phyloP scores from a whole-genome alignment of 1,284 basidiomycete genomes.

The Papiliotrema nemorosa region DNA sequence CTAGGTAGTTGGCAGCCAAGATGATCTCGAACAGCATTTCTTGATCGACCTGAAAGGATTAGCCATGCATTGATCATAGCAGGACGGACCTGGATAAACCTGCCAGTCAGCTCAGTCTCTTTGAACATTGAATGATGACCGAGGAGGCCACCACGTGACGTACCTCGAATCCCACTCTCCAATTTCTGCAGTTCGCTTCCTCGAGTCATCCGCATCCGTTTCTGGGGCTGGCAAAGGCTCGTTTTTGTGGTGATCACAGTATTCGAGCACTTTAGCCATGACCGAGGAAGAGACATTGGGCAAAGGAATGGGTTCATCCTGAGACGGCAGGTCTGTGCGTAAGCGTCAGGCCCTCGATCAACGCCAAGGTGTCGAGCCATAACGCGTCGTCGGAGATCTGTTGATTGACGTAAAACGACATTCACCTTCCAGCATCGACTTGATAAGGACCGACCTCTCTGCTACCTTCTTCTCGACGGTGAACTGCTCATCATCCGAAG shows the following conservation, averaged over 20 bases:
- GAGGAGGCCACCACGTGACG: too few relatives aligned
- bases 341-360: neutral
- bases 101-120: conserved; percentile 3
- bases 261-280: conserved; percentile 97
- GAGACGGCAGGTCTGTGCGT: conserved; percentile 79
- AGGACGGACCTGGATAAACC: conserved; percentile 9
- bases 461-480: conserved; percentile 91
- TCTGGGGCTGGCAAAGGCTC: conserved; percentile 84
- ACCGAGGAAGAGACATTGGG: conserved; percentile 96
- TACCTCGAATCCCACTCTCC: conserved; percentile 98
- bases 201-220: conserved; percentile 84
- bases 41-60: conserved; percentile 65
- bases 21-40: conserved; percentile 92
- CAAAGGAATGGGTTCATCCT: conserved; percentile 83
- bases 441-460: conserved; percentile 92
- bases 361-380: too few relatives aligned
- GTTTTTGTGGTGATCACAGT: conserved; percentile 97
- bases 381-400: too few relatives aligned
- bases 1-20: conserved; percentile 98
- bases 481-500: conserved; percentile 96
- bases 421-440: conserved; percentile 98
- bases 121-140: neutral
- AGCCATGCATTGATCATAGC: conserved; percentile 1
- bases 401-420: conserved; percentile 7
- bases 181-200: conserved; percentile 96